These are phyloP conservation scores for Hypoxylon trugodes DNA, from an alignment of 495 filamentous ascomycete species.

Conservation along the genomic window DNA sequence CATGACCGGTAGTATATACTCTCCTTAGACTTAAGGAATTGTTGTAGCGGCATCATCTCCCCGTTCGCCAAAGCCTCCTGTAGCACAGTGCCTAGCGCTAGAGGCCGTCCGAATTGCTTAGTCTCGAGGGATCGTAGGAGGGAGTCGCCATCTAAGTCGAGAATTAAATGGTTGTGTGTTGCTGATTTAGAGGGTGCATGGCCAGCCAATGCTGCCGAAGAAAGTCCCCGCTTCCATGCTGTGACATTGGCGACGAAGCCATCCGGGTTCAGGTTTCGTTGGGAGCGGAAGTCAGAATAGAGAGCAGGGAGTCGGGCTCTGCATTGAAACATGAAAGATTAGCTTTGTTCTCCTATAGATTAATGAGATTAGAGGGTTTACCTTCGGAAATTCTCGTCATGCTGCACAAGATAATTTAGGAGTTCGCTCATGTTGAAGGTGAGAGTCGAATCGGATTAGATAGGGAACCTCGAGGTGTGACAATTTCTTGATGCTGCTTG, in stretches of 20 bases:
- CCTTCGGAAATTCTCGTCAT: slow-evolving; percentile 57
- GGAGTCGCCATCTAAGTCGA: slow-evolving; percentile 70
- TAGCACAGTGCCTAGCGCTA: slow-evolving; percentile 83
- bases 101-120: slow-evolving; percentile 80
- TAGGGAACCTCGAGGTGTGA: slow-evolving; percentile 1
- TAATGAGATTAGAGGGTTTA: slow-evolving; percentile 21
- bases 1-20: slow-evolving; percentile 69
- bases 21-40: slow-evolving; percentile 66
- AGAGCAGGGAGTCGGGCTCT: slow-evolving; percentile 88
- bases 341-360: not conserved
- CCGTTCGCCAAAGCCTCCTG: slow-evolving; percentile 74
- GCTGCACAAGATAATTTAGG: slow-evolving; percentile 55
- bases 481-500: not conserved
- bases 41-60: slow-evolving; percentile 72
- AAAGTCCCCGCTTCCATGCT: slow-evolving; percentile 82
- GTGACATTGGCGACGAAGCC: slow-evolving; percentile 85
- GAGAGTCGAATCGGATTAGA: not conserved
- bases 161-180: slow-evolving; percentile 61
- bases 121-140: slow-evolving; percentile 76
- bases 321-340: slow-evolving; percentile 3
- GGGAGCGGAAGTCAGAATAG: slow-evolving; percentile 89
- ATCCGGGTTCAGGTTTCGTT: slow-evolving; percentile 84
- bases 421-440: slow-evolving; percentile 48
- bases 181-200: slow-evolving; percentile 49
- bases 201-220: slow-evolving; percentile 71